Evolutionary conservation across 2,329 filamentous ascomycete genomes (phyloP), one percentile per base, ranked within the genome.

Genomic region (Aplosporella prunicola): DNA sequence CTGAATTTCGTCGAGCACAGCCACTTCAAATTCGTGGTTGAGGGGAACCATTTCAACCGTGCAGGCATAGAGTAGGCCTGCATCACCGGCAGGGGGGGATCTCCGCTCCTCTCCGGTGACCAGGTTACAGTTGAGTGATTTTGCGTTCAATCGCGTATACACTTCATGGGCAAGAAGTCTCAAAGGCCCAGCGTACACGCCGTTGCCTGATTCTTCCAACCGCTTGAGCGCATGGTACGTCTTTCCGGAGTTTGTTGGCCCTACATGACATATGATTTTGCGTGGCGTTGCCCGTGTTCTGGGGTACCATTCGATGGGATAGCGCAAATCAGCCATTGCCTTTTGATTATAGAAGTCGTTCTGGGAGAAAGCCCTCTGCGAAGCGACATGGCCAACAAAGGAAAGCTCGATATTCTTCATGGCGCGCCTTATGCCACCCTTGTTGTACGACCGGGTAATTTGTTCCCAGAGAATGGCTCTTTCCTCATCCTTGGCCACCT

Each of bases 1-100:
- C 61, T 98, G 91, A 40, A 98, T 96, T 64, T 98, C 91, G 54
- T 98, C 91, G 45, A 98, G 89, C 47, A 98, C 89, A 1, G 86
- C 89, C 23, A 98, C 88, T 27, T 96, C 89, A 20, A 84, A 48
- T 64, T 71, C n/a, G 69, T 53, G 60, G 32, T 69, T 68, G 14
- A 77, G 47, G 5, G 73, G 73, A 16, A 79, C 71, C 80, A 98
- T 98, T 58, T 98, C 91, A 3, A 98, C 91, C 0, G 91, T 98
- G 54, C 91, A 95, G 53, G 73, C 52, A 93, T 69, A 51, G 3
- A 60, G 49, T 0, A 35, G 41, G 13, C 51, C 70, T 4, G 77
- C 66, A 0, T 38, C 35, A 9, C 30, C 39, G 4, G 35, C 42
- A 0, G 84, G 78, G 7, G 82, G 62, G n/a, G n/a, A n/a, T 35